Conservation (phyloP, 2,329 filamentous ascomycete genomes). For the Aspergillus intermedius region DNA sequence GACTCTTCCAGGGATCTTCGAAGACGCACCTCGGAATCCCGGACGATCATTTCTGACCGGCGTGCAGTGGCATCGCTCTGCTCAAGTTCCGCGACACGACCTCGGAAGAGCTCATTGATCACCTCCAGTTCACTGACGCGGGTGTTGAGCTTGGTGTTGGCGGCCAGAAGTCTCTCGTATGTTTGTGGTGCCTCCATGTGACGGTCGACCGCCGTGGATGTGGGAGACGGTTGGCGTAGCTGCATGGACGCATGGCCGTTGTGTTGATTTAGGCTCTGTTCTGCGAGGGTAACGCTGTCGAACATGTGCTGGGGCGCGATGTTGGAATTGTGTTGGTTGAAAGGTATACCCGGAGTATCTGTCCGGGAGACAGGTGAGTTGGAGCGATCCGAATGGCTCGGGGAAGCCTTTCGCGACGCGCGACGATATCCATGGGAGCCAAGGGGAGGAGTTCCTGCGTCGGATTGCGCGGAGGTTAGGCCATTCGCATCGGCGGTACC, state of each 20-base stretch:
- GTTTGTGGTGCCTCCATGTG: slow-evolving; percentile 66
- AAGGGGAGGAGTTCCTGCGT: slow-evolving; percentile 51
- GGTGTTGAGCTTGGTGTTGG: slow-evolving; percentile 85
- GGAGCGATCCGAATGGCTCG: slow-evolving; percentile 66
- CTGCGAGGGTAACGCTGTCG: slow-evolving; percentile 61
- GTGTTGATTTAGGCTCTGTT: slow-evolving; percentile 58
- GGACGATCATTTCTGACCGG: slow-evolving; percentile 50
- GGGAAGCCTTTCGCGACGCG: slow-evolving; percentile 63
- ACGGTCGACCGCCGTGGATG: slow-evolving; percentile 54
- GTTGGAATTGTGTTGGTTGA: slow-evolving; percentile 54
- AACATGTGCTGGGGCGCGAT: slow-evolving; percentile 73
- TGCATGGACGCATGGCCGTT: slow-evolving; percentile 47
- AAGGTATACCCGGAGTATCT: slow-evolving; percentile 62
- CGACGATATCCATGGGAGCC: slow-evolving; percentile 55
- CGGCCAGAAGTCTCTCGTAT: slow-evolving; percentile 70
- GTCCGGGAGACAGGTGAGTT: slow-evolving; percentile 75
- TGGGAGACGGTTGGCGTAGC: slow-evolving; percentile 53
- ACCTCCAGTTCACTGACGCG: slow-evolving; percentile 91
- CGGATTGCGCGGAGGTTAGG: slow-evolving; percentile 50
- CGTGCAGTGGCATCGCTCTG: slow-evolving; percentile 65
- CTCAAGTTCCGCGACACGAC: slow-evolving; percentile 68
- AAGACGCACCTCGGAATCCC: slow-evolving; percentile 50
- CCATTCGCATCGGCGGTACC: slow-evolving; percentile 49
- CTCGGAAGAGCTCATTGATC: slow-evolving; percentile 78
- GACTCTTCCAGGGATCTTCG: slow-evolving; percentile 66